Evolutionary conservation across 352 stramenopile genomes (phyloP).

Genomic region (Globisporangium carolinianum): DNA sequence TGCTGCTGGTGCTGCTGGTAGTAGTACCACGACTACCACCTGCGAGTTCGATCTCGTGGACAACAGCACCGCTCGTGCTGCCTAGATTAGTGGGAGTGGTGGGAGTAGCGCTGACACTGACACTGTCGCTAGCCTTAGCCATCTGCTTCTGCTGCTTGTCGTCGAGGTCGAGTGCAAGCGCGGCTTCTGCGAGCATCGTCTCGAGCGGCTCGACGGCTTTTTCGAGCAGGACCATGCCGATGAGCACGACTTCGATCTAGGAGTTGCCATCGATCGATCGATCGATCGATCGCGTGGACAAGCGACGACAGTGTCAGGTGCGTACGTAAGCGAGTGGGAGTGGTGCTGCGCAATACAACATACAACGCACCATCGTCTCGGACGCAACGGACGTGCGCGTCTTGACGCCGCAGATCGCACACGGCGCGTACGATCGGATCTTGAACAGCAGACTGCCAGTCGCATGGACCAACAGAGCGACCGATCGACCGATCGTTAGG

Average conservation of each 20-base stretch:
- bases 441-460: conserved; percentile 61
- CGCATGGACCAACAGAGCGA: neutral
- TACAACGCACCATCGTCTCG: conserved; percentile 63
- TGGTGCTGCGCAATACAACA: neutral
- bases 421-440: conserved; percentile 64
- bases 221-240: conserved; percentile 70
- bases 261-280: too few species aligned
- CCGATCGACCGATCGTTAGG: too few species aligned
- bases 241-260: conserved; percentile 80
- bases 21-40: too few species aligned
- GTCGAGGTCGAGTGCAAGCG: conserved; percentile 31
- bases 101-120: neutral
- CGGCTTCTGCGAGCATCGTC: conserved; percentile 36
- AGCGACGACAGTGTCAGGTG: neutral
- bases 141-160: conserved; percentile 15
- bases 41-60: conserved; percentile 35
- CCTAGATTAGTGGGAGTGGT: neutral
- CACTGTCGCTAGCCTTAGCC: neutral
- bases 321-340: neutral
- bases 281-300: neutral
- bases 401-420: conserved; percentile 78
- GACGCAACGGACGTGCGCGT: conserved; percentile 63
- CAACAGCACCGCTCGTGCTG: conserved; percentile 1
- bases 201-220: conserved; percentile 46
- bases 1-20: too few species aligned